Evolutionary conservation across 2,329 filamentous ascomycete species (phyloP), one percentile per base, ranked within the genome.

Genomic region (Fusarium compactum): DNA sequence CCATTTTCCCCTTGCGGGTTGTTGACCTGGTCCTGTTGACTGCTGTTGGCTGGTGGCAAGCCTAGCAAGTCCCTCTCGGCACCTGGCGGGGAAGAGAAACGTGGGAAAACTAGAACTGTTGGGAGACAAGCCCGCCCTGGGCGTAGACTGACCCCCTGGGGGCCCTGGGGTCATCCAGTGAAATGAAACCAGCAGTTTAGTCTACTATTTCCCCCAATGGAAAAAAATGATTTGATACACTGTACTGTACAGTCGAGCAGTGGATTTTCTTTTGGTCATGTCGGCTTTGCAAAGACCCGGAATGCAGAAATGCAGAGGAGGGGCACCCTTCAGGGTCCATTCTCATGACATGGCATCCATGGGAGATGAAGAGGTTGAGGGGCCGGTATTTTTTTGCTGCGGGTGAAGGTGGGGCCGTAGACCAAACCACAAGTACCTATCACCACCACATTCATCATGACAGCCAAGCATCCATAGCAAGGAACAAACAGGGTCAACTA

Each of bases 81-180:
- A 76, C 58, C 73, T 74, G 71, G 61, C 67, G 67, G 67, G 67
- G 67, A 67, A 62, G 58, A 59, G 62, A 66, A 65, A 65, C 67
- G 47, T 65, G 67, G 64, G 59, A 73, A 67, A 44, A 65, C 70
- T 73, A 75, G 74, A 76, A 76, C 74, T 76, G 74, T 76, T 76
- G 74, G 74, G 74, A 76, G 72, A 74, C 63, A 70, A 64, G 46
- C 51, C 62, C 38, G 53, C 58, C 67, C 45, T 55, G 52, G 71
- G 56, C 62, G 66, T 65, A 70, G 67, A 68, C 64, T 64, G 40
- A 72, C 62, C 55, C 62, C 62, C 43, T 55, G 61, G 53, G 52
- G 52, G 15, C 14, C 44, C 32, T 38, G 38, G 58, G 43, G 60
- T 43, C 18, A 27, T 27, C 61, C 34, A 64, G 61, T 64, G 29